phyloP scores from a whole-genome alignment of 345 rosid species.

The Eucalyptus marginata region DNA sequence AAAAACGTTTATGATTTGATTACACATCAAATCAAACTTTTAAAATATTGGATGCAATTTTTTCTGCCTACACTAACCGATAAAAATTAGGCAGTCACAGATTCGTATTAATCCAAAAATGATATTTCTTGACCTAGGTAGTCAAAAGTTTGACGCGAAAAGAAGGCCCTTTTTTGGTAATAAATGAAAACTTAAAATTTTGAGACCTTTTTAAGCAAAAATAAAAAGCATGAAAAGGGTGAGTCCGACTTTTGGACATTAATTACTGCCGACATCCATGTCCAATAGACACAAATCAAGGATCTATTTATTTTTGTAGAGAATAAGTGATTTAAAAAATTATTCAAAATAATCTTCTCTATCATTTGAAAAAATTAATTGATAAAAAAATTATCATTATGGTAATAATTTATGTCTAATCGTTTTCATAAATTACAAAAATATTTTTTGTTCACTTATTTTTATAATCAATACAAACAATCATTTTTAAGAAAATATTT shows the following conservation, averaged over 20 bases:
- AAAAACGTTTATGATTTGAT: background rate
- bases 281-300: background rate
- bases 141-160: background rate
- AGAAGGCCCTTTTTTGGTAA: background rate
- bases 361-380: too few relatives aligned
- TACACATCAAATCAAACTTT: background rate
- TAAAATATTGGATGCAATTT: too few relatives aligned
- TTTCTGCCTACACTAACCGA: background rate
- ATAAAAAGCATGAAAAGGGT: background rate
- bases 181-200: too few relatives aligned
- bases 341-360: too few relatives aligned
- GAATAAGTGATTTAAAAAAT: background rate
- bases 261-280: background rate
- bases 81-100: background rate
- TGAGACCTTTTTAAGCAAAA: background rate
- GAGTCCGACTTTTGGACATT: background rate
- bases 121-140: background rate
- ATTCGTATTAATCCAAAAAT: background rate
- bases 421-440: too few relatives aligned
- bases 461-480: too few relatives aligned
- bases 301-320: background rate
- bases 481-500: too few relatives aligned
- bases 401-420: background rate
- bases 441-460: too few relatives aligned
- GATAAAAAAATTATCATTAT: too few relatives aligned